Evolutionary conservation across 208 protist genomes (phyloP).

Genomic region (Wallacemonas sp.): DNA sequence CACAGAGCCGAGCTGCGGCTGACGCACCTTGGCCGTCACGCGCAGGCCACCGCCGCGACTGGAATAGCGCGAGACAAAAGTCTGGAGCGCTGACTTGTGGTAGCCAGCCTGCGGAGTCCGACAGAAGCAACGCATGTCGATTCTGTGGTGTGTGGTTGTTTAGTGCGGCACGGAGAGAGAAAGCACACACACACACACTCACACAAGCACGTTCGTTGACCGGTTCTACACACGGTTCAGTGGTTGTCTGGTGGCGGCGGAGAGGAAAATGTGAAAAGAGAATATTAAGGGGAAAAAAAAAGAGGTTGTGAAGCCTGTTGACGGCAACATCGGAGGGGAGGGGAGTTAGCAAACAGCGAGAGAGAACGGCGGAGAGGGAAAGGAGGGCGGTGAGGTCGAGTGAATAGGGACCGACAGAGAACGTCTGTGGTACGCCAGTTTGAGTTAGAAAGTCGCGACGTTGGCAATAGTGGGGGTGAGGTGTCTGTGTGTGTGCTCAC

Average conservation of each 20-base stretch:
- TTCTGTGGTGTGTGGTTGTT: no score
- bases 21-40: background rate
- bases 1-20: conserved; percentile 13
- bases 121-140: background rate
- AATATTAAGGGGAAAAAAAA: background rate
- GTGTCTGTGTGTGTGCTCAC: no score
- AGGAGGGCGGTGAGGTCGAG: background rate
- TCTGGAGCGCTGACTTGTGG: background rate
- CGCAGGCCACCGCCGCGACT: background rate
- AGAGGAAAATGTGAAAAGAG: background rate
- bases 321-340: no score
- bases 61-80: background rate
- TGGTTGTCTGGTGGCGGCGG: no score
- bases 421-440: no score
- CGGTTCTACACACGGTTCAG: no score
- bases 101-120: background rate
- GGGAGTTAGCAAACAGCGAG: conserved; percentile 18
- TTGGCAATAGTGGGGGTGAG: no score
- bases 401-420: background rate
- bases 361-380: background rate
- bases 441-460: no score
- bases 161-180: background rate
- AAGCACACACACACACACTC: no score
- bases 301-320: no score
- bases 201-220: no score